Evolutionary conservation across 2,329 filamentous ascomycete species (phyloP).

Genomic region (Aspergillus sergii): DNA sequence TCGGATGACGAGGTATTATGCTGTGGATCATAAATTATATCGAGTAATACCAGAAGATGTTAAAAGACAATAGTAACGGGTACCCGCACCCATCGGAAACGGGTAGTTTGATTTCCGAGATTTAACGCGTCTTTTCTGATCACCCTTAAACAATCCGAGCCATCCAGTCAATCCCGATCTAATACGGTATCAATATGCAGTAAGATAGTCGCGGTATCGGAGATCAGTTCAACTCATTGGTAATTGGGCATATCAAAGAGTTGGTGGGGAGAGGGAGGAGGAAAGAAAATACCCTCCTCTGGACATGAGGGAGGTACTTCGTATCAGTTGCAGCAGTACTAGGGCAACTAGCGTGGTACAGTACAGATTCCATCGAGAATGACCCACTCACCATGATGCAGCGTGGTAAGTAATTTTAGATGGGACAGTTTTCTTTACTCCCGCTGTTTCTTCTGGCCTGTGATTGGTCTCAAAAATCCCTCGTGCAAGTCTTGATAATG

Average conservation of each 20-base stretch:
- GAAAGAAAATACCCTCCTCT: background rate
- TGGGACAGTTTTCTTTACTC: constrained; percentile 13
- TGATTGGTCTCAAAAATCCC: constrained; percentile 26
- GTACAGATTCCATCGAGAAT: constrained; percentile 8
- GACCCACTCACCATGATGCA: constrained; percentile 8
- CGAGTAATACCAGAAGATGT: background rate
- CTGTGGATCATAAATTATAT: background rate
- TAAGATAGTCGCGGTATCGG: background rate
- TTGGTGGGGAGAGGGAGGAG: background rate
- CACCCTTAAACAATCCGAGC: background rate
- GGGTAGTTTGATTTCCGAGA: constrained; percentile 1
- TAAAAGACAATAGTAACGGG: background rate
- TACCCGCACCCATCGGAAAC: background rate
- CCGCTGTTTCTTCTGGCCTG: constrained; percentile 8
- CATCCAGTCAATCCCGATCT: background rate
- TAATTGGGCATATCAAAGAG: background rate
- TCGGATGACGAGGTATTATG: background rate
- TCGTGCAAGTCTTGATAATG: constrained; percentile 16
- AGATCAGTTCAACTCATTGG: background rate
- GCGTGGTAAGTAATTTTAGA: constrained; percentile 18
- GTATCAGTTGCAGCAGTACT: background rate
- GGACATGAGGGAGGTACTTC: background rate
- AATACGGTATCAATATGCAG: background rate
- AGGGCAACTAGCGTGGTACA: background rate
- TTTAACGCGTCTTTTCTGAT: background rate